Evolutionary conservation across 2,329 filamentous ascomycete genomes (phyloP).

Genomic region (Elsinoe ampelina): DNA sequence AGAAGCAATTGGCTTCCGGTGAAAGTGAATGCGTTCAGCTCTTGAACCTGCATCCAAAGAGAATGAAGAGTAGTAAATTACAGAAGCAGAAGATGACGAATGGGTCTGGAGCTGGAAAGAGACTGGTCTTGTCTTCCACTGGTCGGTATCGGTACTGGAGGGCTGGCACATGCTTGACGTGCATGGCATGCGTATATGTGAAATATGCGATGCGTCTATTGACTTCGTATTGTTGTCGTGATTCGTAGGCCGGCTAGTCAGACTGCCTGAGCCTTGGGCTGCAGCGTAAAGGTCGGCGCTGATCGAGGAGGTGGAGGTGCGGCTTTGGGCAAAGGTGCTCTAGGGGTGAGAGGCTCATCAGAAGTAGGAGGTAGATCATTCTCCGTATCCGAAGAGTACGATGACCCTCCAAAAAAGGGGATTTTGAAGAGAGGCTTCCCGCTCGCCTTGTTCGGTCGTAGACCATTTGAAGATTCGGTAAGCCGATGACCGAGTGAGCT

Average conservation of each 20-base stretch:
- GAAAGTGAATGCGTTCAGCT: conserved; percentile 7
- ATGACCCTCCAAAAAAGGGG: not conserved
- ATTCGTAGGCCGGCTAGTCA: conserved; percentile 7
- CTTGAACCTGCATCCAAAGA: conserved; percentile 6
- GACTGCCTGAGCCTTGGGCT: conserved; percentile 3
- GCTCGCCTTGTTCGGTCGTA: conserved; percentile 5
- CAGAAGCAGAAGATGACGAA: not conserved
- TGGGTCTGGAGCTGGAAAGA: not conserved
- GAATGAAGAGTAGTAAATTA: not conserved
- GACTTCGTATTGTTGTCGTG: conserved; percentile 1
- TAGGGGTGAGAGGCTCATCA: not conserved
- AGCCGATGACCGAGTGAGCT: conserved; percentile 12
- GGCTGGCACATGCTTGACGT: not conserved
- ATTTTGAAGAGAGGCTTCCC: conserved; percentile 4
- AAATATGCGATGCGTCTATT: not conserved
- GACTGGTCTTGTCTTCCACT: not conserved
- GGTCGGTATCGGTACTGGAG: not conserved
- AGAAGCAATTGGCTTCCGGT: not conserved
- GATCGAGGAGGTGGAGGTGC: not conserved
- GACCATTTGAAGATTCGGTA: not conserved
- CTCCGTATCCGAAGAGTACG: not conserved
- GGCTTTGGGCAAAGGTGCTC: not conserved
- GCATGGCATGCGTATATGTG: conserved; percentile 8
- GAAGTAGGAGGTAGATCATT: not conserved
- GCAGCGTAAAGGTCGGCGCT: not conserved